Percentiles rank a stretch among this genome's conserved stretches.
Conservation (phyloP, 768 basidiomycete species). For the Suillus clintonianus region DNA sequence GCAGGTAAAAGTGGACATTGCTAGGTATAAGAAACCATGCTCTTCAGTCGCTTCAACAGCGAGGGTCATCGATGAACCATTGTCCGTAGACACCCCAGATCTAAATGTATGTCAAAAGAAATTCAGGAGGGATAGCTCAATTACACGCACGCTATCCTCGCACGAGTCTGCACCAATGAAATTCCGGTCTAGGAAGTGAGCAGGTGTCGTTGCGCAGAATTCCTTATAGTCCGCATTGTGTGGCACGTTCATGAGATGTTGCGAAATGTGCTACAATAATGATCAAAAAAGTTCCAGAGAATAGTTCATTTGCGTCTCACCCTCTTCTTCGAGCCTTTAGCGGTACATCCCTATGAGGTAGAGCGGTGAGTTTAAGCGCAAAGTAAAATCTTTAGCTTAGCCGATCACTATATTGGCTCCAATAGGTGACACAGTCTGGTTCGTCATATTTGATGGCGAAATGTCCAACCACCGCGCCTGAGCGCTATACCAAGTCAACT, state of each 20-base stretch:
- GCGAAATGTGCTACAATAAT: conserved; percentile 22
- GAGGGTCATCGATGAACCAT: conserved; percentile 8
- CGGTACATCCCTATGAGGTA: conserved; percentile 22
- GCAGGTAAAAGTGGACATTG: background rate
- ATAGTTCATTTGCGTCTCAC: conserved; percentile 3
- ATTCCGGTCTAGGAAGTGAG: conserved; percentile 17
- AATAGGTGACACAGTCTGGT: conserved; percentile 27
- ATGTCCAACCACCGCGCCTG: conserved; percentile 23
- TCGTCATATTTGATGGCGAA: conserved; percentile 27
- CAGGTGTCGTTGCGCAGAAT: conserved; percentile 37
- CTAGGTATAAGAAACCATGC: background rate
- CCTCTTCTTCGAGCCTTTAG: conserved; percentile 20
- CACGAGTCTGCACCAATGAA: conserved; percentile 21
- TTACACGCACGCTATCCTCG: background rate
- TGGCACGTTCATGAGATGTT: conserved; percentile 27
- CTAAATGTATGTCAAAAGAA: background rate
- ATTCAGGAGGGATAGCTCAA: background rate
- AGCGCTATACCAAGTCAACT: conserved; percentile 11
- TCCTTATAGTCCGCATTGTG: conserved; percentile 27
- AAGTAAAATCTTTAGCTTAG: conserved; percentile 4
- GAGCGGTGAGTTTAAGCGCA: background rate
- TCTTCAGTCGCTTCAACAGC: background rate
- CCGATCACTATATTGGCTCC: conserved; percentile 26
- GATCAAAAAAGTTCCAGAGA: background rate
- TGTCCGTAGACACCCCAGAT: conserved; percentile 12